Evolutionary conservation across 2,329 filamentous ascomycete genomes (phyloP).

Genomic region (Cadophora gregata): DNA sequence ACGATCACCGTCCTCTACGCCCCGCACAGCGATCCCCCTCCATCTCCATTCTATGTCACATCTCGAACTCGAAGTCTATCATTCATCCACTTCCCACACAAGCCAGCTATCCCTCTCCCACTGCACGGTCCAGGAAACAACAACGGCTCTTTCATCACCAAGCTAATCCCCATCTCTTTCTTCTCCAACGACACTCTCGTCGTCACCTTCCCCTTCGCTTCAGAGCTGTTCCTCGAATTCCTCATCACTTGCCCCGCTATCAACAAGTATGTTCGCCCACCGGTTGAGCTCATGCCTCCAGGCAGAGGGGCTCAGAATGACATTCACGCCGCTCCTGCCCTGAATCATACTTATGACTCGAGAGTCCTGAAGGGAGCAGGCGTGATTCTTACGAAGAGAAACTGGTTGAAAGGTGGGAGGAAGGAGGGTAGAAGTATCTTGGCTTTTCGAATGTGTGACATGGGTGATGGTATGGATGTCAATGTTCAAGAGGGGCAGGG

Average conservation of each 20-base stretch:
- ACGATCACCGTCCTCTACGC: neutral
- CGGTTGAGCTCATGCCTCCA: neutral
- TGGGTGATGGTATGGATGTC: neutral
- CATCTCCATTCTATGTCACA: neutral
- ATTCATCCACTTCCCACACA: neutral
- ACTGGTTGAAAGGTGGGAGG: neutral
- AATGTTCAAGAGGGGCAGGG: neutral
- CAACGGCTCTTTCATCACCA: neutral
- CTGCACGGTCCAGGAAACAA: no score
- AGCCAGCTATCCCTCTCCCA: neutral
- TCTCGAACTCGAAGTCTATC: neutral
- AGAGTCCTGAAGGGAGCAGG: neutral
- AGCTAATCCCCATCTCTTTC: neutral
- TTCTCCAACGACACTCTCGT: neutral
- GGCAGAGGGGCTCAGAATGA: neutral
- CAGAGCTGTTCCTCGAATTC: neutral
- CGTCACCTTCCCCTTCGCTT: conserved; percentile 2
- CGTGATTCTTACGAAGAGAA: neutral
- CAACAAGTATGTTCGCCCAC: neutral
- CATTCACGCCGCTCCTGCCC: no score
- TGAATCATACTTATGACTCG: neutral
- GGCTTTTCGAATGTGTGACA: neutral
- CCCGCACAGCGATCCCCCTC: neutral
- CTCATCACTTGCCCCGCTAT: neutral
- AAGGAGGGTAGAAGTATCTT: neutral